Evolutionary conservation across 768 basidiomycete species (phyloP).

Genomic region (Mycena haematopus): DNA sequence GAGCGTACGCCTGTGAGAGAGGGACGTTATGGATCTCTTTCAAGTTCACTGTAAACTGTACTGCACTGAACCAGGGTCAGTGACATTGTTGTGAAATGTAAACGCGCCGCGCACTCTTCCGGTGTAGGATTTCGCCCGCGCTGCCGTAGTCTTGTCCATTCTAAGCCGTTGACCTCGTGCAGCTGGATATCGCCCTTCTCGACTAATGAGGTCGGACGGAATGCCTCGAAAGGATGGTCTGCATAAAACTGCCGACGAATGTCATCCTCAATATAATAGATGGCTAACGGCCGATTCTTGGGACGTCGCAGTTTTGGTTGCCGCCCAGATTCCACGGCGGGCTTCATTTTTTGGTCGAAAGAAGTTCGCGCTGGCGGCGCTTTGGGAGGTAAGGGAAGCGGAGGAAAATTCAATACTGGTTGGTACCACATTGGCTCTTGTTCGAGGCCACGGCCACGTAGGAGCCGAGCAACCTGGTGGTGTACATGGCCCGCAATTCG

Average conservation of each 20-base stretch:
- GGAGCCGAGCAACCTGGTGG: constrained; percentile 81
- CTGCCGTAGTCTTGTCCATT: constrained; percentile 85
- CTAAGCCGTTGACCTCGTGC: constrained; percentile 60
- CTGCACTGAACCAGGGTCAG: constrained; percentile 55
- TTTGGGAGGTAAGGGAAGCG: constrained; percentile 82
- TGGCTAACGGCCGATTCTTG: constrained; percentile 56
- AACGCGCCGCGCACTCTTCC: constrained; percentile 79
- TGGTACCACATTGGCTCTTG: constrained; percentile 83
- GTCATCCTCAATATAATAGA: constrained; percentile 85
- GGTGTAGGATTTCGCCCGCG: constrained; percentile 81
- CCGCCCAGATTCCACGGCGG: constrained; percentile 20
- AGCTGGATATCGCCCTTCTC: constrained; percentile 69
- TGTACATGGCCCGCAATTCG: constrained; percentile 89
- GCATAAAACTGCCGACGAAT: constrained; percentile 90
- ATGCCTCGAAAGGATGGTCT: constrained; percentile 96
- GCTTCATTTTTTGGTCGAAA: constrained; percentile 53
- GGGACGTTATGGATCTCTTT: constrained; percentile 67
- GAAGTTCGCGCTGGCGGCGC: constrained; percentile 62
- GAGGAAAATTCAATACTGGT: constrained; percentile 88
- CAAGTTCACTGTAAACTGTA: constrained; percentile 83
- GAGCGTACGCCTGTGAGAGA: constrained; percentile 80
- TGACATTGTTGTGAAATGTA: constrained; percentile 17
- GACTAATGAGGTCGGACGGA: constrained; percentile 77
- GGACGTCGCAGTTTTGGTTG: constrained; percentile 44
- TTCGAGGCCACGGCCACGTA: constrained; percentile 67